Conservation (phyloP, 2,329 filamentous ascomycete species). For the Emergomyces pasteurianus region DNA sequence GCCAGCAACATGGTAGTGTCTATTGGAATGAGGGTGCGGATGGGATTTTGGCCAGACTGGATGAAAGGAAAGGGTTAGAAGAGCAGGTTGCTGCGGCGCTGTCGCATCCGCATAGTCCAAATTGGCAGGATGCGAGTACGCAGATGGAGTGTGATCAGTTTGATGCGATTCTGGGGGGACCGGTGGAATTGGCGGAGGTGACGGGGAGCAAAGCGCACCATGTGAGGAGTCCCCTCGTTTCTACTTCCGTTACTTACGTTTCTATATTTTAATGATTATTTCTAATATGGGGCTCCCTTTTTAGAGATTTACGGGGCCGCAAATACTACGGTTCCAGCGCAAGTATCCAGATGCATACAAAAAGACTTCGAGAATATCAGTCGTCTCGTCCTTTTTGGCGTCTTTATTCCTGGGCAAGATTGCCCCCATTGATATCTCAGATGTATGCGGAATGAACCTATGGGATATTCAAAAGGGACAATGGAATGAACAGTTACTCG, state of each 20-base stretch:
- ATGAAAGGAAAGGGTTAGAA: conserved; percentile 50
- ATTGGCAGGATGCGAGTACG: conserved; percentile 97
- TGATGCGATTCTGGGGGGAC: conserved; percentile 56
- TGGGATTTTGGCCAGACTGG: conserved; percentile 47
- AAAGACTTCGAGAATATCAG: conserved; percentile 71
- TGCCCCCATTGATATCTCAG: conserved; percentile 83
- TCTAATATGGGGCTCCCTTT: conserved; percentile 1
- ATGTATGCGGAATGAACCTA: conserved; percentile 93
- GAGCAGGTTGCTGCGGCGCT: conserved; percentile 64
- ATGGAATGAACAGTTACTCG: conserved; percentile 66
- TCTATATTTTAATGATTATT: neutral
- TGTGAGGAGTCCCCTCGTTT: conserved; percentile 40
- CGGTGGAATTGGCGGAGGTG: conserved; percentile 57
- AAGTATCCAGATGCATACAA: conserved; percentile 72
- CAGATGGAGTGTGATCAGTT: conserved; percentile 85
- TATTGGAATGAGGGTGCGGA: conserved; percentile 74
- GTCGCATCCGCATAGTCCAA: conserved; percentile 77
- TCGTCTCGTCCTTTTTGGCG: conserved; percentile 90
- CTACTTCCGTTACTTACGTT: neutral
- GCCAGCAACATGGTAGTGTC: conserved; percentile 95
- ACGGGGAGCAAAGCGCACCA: conserved; percentile 94
- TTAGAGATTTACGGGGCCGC: conserved; percentile 89
- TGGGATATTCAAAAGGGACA: conserved; percentile 70
- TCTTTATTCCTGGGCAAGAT: conserved; percentile 76
- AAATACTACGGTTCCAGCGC: conserved; percentile 78